A percentile compares a stretch with the other conserved stretches of the same genome.
Evolutionary conservation across 495 filamentous ascomycete species (phyloP).

Genomic region (Amniculicola lignicola): DNA sequence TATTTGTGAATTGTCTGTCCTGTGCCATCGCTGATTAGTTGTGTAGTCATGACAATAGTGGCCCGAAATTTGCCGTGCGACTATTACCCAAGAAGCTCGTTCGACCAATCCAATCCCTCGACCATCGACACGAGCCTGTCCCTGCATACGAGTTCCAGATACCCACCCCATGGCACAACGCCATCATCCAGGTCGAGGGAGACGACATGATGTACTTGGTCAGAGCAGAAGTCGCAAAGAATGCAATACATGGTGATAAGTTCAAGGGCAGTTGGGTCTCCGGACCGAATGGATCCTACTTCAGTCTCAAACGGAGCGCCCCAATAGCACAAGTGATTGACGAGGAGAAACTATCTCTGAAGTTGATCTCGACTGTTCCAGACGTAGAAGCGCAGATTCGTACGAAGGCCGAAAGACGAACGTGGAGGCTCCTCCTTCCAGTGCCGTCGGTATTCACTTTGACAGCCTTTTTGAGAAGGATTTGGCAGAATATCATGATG

Average conservation of each 20-base stretch:
- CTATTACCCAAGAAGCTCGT: constrained; percentile 38
- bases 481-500: neutral
- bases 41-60: constrained; percentile 40
- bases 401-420: neutral
- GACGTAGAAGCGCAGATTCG: neutral
- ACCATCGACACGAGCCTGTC: neutral
- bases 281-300: constrained; percentile 2
- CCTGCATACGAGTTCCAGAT: constrained; percentile 43
- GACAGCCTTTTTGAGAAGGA: neutral
- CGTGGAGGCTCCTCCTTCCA: neutral
- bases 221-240: constrained; percentile 1
- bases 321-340: neutral
- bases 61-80: constrained; percentile 46
- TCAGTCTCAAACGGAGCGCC: neutral
- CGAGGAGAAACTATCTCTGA: neutral
- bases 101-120: constrained; percentile 33
- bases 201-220: constrained; percentile 34
- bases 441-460: neutral
- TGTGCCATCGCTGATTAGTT: neutral
- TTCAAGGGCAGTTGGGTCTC: constrained; percentile 15
- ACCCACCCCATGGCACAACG: constrained; percentile 49
- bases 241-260: neutral
- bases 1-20: neutral
- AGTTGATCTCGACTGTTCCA: neutral
- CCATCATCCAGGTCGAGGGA: constrained; percentile 39